Evolutionary conservation across 2,329 filamentous ascomycete genomes (phyloP), one percentile per base, ranked within the genome.

Genomic region (Fusarium pilosicola): DNA sequence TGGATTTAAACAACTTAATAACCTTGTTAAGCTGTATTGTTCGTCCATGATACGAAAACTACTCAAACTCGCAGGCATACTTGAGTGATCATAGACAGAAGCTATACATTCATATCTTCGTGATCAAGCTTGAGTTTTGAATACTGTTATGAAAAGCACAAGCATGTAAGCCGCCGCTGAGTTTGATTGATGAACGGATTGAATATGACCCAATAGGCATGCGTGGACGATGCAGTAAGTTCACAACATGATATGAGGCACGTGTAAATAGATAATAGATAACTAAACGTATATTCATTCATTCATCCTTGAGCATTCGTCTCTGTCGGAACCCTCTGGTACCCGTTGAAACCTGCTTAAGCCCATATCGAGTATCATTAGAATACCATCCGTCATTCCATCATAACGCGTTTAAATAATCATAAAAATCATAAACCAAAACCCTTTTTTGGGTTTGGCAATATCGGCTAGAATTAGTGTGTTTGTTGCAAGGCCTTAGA

Each of bases 211-310:
- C 39, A 22, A 48, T 17, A 55, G 56, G n/a, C 52, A 46, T 65
- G 30, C 42, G 38, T 62, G 32, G 44, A 57, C 52, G 58, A 42
- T 38, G 48, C 45, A 70, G 36, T 36, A 28, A n/a, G 46, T 51
- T 44, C 38, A 34, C 26, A 44, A 36, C 55, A 49, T 45, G 38
- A 34, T 72, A 57, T 41, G 58, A 45, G 48, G 39, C 41, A 32
- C 41, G 56, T 66, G 41, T 61, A 58, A 61, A 71, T 74, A 74
- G 54, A 74, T 72, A 72, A 59, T 72, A 74, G 55, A 74, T 58
- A 46, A 56, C 15, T 30, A 65, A 49, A 70, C 70, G 45, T 78
- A 68, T 68, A 68, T 73, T 77, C 75, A 74, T 48, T 48, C 20
- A n/a, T 48, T 30, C 20, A 48, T 30, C 45, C 26, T 30, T n/a